A percentile compares a stretch with the other conserved stretches of the same genome.
phyloP scores from a whole-genome alignment of 192 early-diverging fungal genomes.

The Umbelopsis sp. region DNA sequence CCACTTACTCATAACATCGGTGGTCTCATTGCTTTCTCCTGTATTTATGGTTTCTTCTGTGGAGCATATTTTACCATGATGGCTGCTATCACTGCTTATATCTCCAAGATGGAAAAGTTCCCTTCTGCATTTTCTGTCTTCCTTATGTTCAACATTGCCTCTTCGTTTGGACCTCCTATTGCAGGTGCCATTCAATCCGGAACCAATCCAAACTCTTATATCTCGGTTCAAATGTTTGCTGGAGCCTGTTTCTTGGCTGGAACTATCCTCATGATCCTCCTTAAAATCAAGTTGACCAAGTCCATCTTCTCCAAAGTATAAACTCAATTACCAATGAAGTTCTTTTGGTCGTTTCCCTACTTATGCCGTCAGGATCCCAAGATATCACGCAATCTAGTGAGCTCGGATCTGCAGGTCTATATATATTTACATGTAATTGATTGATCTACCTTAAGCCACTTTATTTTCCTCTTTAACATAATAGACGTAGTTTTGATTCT shows the following conservation, averaged over 20 bases:
- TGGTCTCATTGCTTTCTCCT: constrained; percentile 18
- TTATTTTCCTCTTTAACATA: too few relatives aligned
- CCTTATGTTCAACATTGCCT: constrained; percentile 25
- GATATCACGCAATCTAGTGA: neutral
- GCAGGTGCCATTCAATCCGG: constrained; percentile 34
- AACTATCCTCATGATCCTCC: constrained; percentile 34
- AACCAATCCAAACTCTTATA: constrained; percentile 24
- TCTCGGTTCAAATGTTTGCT: constrained; percentile 48
- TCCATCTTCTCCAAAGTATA: neutral
- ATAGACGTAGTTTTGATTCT: too few relatives aligned
- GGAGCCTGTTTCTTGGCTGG: constrained; percentile 41
- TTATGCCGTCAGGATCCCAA: too few relatives aligned
- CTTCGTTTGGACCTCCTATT: constrained; percentile 36
- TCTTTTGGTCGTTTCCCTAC: too few relatives aligned
- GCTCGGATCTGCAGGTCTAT: too few relatives aligned
- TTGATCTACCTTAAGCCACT: too few relatives aligned
- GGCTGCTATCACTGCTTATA: constrained; percentile 24
- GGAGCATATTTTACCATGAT: constrained; percentile 26
- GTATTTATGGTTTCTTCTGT: constrained; percentile 26
- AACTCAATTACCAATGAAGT: too few relatives aligned
- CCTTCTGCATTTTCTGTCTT: constrained; percentile 27
- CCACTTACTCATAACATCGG: constrained; percentile 9
- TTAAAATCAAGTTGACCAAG: constrained; percentile 30
- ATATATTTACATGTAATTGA: too few relatives aligned
- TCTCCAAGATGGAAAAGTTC: constrained; percentile 27